Percentiles rank a stretch among this genome's conserved stretches.
Conservation (phyloP, 2,329 filamentous ascomycete genomes). For the Fonsecaea nubica region DNA sequence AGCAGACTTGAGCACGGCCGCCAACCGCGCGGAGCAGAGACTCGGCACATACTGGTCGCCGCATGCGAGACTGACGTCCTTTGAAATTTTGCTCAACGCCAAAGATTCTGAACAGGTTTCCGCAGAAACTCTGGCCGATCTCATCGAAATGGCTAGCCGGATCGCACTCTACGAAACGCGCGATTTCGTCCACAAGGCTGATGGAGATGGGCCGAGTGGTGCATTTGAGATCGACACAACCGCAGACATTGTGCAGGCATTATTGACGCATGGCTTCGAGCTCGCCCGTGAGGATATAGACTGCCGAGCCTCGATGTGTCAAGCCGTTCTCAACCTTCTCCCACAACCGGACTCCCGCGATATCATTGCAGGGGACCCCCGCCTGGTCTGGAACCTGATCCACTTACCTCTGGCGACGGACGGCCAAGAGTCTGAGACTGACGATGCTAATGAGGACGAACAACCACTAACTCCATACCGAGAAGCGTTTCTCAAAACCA, state of each 20-base stretch:
- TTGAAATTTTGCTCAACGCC: conserved; percentile 27
- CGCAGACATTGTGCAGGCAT: conserved; percentile 18
- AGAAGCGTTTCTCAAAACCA: conserved; percentile 34
- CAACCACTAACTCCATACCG: conserved; percentile 23
- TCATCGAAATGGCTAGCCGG: conserved; percentile 38
- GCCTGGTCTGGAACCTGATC: conserved; percentile 28
- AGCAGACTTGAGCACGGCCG: conserved; percentile 2
- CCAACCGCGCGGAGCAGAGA: conserved; percentile 36
- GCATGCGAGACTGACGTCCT: conserved; percentile 21
- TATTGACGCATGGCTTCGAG: conserved; percentile 27
- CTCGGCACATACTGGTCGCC: conserved; percentile 27
- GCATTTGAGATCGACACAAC: conserved; percentile 17
- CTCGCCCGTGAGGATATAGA: conserved; percentile 24
- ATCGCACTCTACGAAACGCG: conserved; percentile 29
- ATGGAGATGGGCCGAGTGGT: conserved; percentile 14
- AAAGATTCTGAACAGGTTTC: conserved; percentile 11
- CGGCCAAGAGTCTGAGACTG: conserved; percentile 18
- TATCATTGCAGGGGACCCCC: conserved; percentile 20
- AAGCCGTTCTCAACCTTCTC: conserved; percentile 33
- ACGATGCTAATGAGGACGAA: conserved; percentile 28
- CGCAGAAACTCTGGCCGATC: conserved; percentile 31
- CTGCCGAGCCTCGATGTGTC: conserved; percentile 27
- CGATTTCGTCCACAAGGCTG: conserved; percentile 16
- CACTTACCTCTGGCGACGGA: conserved; percentile 22
- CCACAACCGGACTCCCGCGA: conserved; percentile 24